These are phyloP conservation scores for Cyberlindnera veronae DNA, from an alignment of 805 yeast genomes.

Conservation along the genomic window DNA sequence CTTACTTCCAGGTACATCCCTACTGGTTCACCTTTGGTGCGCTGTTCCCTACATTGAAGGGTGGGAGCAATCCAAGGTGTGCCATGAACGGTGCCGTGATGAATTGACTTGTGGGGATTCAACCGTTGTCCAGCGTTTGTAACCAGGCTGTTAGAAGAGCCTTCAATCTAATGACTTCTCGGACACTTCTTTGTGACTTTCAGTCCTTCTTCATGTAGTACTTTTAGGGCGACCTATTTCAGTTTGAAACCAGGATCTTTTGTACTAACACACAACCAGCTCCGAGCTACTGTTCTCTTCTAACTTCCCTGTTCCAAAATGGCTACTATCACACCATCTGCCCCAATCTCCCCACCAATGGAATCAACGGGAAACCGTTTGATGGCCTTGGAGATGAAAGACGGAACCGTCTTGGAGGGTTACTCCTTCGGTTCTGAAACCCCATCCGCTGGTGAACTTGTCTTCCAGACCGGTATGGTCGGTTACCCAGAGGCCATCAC, in stretches of 20 bases:
- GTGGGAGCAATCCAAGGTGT: no score
- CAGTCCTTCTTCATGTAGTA: constrained; percentile 6
- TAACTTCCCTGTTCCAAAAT: constrained; percentile 8
- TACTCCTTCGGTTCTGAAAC: constrained; percentile 94
- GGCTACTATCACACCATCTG: constrained; percentile 45
- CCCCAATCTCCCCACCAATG: constrained; percentile 90
- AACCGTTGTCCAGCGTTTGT: background rate
- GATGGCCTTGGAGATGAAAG: constrained; percentile 84
- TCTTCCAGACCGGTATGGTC: constrained; percentile 99
- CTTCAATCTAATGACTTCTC: constrained; percentile 14
- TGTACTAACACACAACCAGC: constrained; percentile 17
- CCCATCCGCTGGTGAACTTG: constrained; percentile 93
- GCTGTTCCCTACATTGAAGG: no score
- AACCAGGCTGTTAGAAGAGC: background rate
- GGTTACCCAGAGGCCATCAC: constrained; percentile 98
- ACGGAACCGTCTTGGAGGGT: constrained; percentile 86
- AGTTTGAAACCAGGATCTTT: constrained; percentile 6
- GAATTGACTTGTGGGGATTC: background rate
- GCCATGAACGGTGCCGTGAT: constrained; percentile 1
- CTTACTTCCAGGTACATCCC: constrained; percentile 2
- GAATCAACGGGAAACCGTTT: constrained; percentile 77
- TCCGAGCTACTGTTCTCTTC: constrained; percentile 12
- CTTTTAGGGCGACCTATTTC: constrained; percentile 7
- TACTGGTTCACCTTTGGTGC: background rate
- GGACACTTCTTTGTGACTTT: constrained; percentile 1